These are phyloP conservation scores for Thermochaetoides dissita DNA, from an alignment of 2,329 filamentous ascomycete genomes.

Conservation along the genomic window DNA sequence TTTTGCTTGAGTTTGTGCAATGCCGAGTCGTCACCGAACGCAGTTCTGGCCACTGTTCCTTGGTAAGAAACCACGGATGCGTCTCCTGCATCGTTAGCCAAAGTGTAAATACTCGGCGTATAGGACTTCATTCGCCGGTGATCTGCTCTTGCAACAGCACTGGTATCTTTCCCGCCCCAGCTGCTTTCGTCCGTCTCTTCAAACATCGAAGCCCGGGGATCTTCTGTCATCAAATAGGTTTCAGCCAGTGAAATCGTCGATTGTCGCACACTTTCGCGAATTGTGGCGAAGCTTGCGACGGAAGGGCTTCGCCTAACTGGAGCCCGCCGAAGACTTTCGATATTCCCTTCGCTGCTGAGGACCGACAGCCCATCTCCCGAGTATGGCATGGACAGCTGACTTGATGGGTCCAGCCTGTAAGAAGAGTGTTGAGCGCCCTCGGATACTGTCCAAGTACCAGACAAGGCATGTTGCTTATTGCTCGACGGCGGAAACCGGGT, in stretches of 20 bases:
- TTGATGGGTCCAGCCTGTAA: no score
- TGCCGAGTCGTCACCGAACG: conserved; percentile 33
- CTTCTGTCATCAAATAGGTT: conserved; percentile 33
- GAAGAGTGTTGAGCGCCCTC: no score
- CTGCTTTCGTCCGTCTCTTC: conserved; percentile 4
- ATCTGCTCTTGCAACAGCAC: no score
- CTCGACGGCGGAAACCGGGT: no score
- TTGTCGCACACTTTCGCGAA: conserved; percentile 36
- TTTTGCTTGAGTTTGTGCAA: conserved; percentile 35
- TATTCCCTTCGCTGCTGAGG: no score
- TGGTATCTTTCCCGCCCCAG: no score
- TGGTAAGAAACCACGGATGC: conserved; percentile 38
- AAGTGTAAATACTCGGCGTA: conserved; percentile 45
- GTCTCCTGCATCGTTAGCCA: conserved; percentile 42
- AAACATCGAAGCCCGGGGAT: conserved; percentile 26
- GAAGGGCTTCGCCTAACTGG: conserved; percentile 25
- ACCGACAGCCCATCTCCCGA: no score
- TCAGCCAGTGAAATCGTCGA: conserved; percentile 44
- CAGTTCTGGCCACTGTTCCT: conserved; percentile 34
- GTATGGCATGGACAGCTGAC: no score
- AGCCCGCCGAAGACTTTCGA: conserved; percentile 5
- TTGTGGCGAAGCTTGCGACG: conserved; percentile 33
- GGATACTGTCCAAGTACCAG: no score
- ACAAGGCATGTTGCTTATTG: no score
- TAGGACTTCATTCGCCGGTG: conserved; percentile 23